A percentile compares a stretch with the other conserved stretches of the same genome.
Conservation (phyloP, 2,329 filamentous ascomycete species). For the Aspergillus ustus region DNA sequence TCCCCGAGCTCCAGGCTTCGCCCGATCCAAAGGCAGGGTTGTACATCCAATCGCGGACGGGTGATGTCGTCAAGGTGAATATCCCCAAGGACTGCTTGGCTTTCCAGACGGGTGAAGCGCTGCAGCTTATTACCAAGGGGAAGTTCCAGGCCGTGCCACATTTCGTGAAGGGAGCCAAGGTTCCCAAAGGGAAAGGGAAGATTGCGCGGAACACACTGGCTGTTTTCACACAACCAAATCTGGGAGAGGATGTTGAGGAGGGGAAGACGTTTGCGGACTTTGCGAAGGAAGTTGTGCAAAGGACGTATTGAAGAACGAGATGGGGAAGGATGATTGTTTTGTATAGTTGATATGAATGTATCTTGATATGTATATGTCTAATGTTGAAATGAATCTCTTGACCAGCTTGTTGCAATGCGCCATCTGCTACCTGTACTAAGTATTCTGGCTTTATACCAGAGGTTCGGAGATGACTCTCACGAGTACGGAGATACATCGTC, state of each 20-base stretch:
- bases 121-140: constrained; percentile 89
- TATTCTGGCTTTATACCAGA: not conserved
- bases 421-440: not conserved
- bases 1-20: constrained; percentile 73
- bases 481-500: not conserved
- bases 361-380: not conserved
- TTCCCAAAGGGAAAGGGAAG: constrained; percentile 53
- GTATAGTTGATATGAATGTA: not conserved
- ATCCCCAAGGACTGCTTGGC: constrained; percentile 91
- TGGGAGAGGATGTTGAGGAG: constrained; percentile 71
- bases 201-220: constrained; percentile 87
- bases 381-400: not conserved
- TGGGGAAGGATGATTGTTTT: not conserved
- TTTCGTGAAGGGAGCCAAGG: constrained; percentile 80
- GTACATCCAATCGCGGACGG: constrained; percentile 89
- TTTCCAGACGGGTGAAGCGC: constrained; percentile 92
- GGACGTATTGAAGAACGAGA: constrained; percentile 55
- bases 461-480: not conserved
- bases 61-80: constrained; percentile 83
- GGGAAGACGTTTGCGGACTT: constrained; percentile 77
- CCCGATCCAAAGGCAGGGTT: constrained; percentile 85
- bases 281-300: constrained; percentile 77
- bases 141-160: constrained; percentile 94
- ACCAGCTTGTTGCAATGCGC: not conserved
- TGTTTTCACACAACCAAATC: constrained; percentile 95